Evolutionary conservation across 2,329 filamentous ascomycete genomes (phyloP).

Genomic region (Nemania diffusa): DNA sequence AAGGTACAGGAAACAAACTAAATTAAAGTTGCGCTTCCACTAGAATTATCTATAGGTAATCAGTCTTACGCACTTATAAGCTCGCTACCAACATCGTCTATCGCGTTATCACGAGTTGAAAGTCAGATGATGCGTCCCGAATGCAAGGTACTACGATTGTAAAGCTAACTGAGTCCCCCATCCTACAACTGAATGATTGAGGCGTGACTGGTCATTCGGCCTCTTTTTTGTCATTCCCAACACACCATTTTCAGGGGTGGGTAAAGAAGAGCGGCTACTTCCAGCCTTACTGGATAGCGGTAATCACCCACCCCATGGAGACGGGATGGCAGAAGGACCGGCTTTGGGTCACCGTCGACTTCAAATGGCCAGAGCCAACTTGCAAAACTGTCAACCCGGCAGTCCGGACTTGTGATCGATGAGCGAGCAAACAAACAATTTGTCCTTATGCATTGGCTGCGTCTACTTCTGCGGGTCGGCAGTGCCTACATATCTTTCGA

Average conservation of each 20-base stretch:
- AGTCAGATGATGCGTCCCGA: conserved; percentile 23
- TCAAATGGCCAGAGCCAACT: background rate
- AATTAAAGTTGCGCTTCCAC: background rate
- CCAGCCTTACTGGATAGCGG: background rate
- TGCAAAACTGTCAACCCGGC: background rate
- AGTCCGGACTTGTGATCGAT: conserved; percentile 11
- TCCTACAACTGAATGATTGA: background rate
- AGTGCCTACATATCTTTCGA: conserved; percentile 4
- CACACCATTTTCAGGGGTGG: background rate
- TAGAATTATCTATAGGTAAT: conserved; percentile 1
- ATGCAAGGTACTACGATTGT: conserved; percentile 26
- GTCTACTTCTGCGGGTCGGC: background rate
- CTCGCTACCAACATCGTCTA: conserved; percentile 26
- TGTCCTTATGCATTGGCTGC: background rate
- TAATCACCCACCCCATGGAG: background rate
- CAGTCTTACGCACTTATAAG: conserved; percentile 22
- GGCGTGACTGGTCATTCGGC: conserved; percentile 10
- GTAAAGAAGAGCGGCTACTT: background rate
- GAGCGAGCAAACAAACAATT: conserved; percentile 10
- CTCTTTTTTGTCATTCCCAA: background rate
- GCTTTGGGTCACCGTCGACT: background rate
- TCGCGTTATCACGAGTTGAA: background rate
- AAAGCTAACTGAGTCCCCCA: conserved; percentile 1
- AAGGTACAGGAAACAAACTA: background rate
- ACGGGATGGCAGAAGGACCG: background rate